Conservation (phyloP, 164 flowering plant species). For the Hamamelis virginiana region DNA sequence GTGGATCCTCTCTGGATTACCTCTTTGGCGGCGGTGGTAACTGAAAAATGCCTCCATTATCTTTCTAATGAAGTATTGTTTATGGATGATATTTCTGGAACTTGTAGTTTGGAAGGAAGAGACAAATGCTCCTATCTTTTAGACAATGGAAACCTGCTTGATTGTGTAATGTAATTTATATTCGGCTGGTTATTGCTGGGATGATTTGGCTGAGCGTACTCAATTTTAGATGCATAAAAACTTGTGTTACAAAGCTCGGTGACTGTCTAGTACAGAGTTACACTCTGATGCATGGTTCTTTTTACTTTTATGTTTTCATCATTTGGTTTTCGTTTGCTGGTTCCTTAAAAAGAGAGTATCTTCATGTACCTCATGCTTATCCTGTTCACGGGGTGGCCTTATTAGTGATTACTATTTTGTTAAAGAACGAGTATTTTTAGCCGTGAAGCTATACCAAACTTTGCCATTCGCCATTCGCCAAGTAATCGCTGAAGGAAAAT, state of each 20-base stretch:
- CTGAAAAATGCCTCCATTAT: neutral
- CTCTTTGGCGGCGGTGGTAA: conserved; percentile 44
- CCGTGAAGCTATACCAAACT: too few species aligned
- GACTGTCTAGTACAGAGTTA: neutral
- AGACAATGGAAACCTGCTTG: conserved; percentile 11
- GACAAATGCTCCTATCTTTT: conserved; percentile 4
- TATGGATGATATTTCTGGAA: conserved; percentile 1
- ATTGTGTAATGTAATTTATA: conserved; percentile 17
- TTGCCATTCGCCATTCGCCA: too few species aligned
- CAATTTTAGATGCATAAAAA: too few species aligned
- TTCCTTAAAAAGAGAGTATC: too few species aligned
- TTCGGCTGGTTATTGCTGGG: conserved; percentile 9
- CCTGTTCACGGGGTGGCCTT: too few species aligned
- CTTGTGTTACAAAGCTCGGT: neutral
- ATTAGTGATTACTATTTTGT: too few species aligned
- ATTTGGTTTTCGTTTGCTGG: too few species aligned
- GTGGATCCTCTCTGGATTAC: conserved; percentile 54
- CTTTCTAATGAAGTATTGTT: neutral
- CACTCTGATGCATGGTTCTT: conserved; percentile 7
- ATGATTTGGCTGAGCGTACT: neutral
- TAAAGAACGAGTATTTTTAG: too few species aligned
- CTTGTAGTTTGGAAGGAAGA: conserved; percentile 9
- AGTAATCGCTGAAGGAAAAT: too few species aligned
- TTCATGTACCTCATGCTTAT: too few species aligned
- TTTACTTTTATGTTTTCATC: neutral